A percentile compares a stretch with the other conserved stretches of the same genome.
These are phyloP conservation scores for Zygoascus hellenicus DNA, from an alignment of 1,139 yeast genomes.

Conservation along the genomic window DNA sequence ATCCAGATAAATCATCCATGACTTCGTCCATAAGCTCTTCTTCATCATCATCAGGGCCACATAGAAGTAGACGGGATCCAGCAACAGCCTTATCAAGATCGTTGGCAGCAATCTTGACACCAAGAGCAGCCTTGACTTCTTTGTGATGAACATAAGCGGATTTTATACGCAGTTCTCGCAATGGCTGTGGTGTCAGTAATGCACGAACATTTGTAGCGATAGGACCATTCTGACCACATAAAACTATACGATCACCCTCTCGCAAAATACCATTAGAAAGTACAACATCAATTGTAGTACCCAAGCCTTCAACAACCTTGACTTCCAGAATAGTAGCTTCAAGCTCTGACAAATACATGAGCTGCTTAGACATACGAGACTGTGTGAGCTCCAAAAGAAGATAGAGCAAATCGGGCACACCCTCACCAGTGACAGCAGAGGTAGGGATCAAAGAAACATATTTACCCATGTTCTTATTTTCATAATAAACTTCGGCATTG, in stretches of 20 bases:
- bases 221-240: constrained; percentile 98
- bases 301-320: constrained; percentile 97
- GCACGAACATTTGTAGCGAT: constrained; percentile 98
- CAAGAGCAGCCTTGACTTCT: constrained; percentile 97
- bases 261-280: constrained; percentile 88
- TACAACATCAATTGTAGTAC: constrained; percentile 97
- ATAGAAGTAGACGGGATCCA: constrained; percentile 92
- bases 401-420: constrained; percentile 98
- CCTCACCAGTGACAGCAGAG: constrained; percentile 98
- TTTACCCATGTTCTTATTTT: constrained; percentile 87
- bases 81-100: constrained; percentile 98
- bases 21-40: constrained; percentile 97
- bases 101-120: constrained; percentile 97
- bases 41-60: constrained; percentile 96
- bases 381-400: constrained; percentile 91
- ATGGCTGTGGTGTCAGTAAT: constrained; percentile 92
- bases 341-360: constrained; percentile 88
- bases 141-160: constrained; percentile 93
- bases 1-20: constrained; percentile 96
- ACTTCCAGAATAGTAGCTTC: constrained; percentile 98
- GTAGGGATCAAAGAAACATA: constrained; percentile 97
- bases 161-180: constrained; percentile 92
- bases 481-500: constrained; percentile 92
- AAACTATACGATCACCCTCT: constrained; percentile 92
- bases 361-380: constrained; percentile 97